Percentiles rank a stretch among this genome's conserved stretches.
Evolutionary conservation across 768 basidiomycete genomes (phyloP).

Genomic region (Cystofilobasidium bisporidii): DNA sequence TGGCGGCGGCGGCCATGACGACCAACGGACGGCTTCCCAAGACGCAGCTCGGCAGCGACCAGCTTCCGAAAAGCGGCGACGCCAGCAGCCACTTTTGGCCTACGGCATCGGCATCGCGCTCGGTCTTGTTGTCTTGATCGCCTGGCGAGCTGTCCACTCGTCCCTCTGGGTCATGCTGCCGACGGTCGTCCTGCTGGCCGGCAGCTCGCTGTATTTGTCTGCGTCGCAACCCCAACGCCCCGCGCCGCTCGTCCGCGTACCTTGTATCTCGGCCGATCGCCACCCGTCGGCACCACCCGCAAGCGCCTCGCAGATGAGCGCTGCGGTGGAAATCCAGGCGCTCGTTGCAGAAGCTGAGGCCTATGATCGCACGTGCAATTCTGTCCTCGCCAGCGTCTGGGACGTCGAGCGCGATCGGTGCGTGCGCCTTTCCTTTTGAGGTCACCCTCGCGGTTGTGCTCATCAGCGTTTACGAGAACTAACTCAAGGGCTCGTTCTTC

Average conservation of each 20-base stretch:
- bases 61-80: too few relatives aligned
- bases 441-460: too few relatives aligned
- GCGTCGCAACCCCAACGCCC: too few relatives aligned
- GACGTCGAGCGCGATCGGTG: conserved; percentile 9
- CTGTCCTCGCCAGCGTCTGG: background rate
- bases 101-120: too few relatives aligned
- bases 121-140: background rate
- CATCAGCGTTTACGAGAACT: too few relatives aligned
- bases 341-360: conserved; percentile 18
- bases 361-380: conserved; percentile 12
- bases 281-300: background rate
- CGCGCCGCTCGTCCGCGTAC: too few relatives aligned
- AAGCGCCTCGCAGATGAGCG: conserved; percentile 3
- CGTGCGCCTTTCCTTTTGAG: background rate
- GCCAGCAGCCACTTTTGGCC: too few relatives aligned
- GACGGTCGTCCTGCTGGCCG: background rate
- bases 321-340: background rate
- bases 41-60: background rate
- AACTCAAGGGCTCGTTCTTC: too few relatives aligned
- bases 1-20: background rate
- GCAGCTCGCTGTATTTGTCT: background rate
- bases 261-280: too few relatives aligned
- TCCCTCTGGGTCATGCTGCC: background rate
- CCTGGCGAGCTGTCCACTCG: background rate
- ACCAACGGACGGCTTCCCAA: too few relatives aligned